Conservation (phyloP, 2,329 filamentous ascomycete genomes). For the Blumeria graminis region DNA sequence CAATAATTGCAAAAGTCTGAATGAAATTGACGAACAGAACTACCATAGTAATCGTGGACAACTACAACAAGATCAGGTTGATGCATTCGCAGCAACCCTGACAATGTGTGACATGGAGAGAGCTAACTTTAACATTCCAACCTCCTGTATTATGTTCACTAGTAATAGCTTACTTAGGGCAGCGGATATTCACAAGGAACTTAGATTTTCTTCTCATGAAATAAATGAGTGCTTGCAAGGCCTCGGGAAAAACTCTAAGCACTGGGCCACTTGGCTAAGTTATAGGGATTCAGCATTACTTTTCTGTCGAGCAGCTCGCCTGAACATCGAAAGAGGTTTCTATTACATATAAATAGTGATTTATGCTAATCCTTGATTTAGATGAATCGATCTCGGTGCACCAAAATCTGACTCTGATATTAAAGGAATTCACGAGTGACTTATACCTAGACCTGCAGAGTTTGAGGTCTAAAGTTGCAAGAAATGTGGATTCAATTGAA, state of each 20-base stretch:
- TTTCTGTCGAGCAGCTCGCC: constrained; percentile 35
- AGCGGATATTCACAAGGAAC: constrained; percentile 17
- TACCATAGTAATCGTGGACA: constrained; percentile 11
- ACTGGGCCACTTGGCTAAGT: constrained; percentile 41
- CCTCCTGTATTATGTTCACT: constrained; percentile 23
- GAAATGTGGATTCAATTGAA: constrained; percentile 7
- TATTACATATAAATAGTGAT: neutral
- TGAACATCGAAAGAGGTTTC: constrained; percentile 29
- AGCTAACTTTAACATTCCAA: constrained; percentile 24
- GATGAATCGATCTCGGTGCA: constrained; percentile 13
- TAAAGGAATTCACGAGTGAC: constrained; percentile 10
- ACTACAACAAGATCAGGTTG: constrained; percentile 22
- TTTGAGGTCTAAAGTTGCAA: constrained; percentile 8
- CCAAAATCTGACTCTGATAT: constrained; percentile 11
- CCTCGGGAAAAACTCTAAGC: constrained; percentile 28
- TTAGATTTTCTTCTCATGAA: constrained; percentile 13
- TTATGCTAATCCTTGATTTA: constrained; percentile 6
- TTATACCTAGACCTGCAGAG: constrained; percentile 8
- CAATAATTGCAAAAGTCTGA: constrained; percentile 14
- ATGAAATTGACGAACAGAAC: constrained; percentile 11
- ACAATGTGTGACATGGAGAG: constrained; percentile 37
- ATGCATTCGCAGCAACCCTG: constrained; percentile 34
- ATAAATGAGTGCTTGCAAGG: constrained; percentile 27
- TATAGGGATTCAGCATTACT: constrained; percentile 33
- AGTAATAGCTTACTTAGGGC: constrained; percentile 15